Evolutionary conservation across 1,284 basidiomycete species (phyloP).

Genomic region (Fistulinella cinereoalba): DNA sequence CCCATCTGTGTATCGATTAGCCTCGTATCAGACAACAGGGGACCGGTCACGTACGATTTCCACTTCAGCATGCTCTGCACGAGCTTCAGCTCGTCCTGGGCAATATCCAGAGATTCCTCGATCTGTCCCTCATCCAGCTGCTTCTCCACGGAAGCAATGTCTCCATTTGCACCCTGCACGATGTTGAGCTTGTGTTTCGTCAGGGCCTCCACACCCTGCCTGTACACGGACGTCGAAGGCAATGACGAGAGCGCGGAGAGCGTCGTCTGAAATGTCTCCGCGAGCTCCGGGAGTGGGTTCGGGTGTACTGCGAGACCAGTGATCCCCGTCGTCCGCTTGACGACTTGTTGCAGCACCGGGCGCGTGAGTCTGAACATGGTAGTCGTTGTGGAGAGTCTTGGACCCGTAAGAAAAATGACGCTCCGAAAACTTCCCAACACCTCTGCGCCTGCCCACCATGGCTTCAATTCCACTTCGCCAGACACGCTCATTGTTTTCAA

Average conservation of each 20-base stretch:
- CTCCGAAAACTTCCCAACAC: not conserved
- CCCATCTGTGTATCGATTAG: slow-evolving; percentile 60
- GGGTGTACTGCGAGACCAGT: slow-evolving; percentile 72
- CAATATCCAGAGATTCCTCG: slow-evolving; percentile 82
- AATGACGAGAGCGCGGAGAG: slow-evolving; percentile 69
- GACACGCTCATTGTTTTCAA: slow-evolving; percentile 33
- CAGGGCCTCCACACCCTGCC: slow-evolving; percentile 86
- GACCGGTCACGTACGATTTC: slow-evolving; percentile 79
- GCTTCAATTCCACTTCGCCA: slow-evolving; percentile 40
- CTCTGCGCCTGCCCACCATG: slow-evolving; percentile 32
- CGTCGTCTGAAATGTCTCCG: slow-evolving; percentile 76
- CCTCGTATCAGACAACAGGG: not conserved
- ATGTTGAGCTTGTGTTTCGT: slow-evolving; percentile 81
- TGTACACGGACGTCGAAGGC: slow-evolving; percentile 83
- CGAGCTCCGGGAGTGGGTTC: slow-evolving; percentile 77
- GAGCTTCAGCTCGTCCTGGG: slow-evolving; percentile 78
- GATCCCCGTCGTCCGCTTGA: slow-evolving; percentile 81
- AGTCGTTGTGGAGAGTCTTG: slow-evolving; percentile 19
- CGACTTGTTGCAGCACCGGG: slow-evolving; percentile 59
- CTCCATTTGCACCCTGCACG: slow-evolving; percentile 65
- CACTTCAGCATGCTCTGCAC: slow-evolving; percentile 88
- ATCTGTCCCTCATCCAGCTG: slow-evolving; percentile 77
- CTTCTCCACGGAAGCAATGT: slow-evolving; percentile 67
- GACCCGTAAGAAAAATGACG: slow-evolving; percentile 3
- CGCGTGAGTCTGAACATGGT: slow-evolving; percentile 79